Conservation (phyloP, 1,139 yeast genomes). For the Hyphopichia pseudoburtonii region DNA sequence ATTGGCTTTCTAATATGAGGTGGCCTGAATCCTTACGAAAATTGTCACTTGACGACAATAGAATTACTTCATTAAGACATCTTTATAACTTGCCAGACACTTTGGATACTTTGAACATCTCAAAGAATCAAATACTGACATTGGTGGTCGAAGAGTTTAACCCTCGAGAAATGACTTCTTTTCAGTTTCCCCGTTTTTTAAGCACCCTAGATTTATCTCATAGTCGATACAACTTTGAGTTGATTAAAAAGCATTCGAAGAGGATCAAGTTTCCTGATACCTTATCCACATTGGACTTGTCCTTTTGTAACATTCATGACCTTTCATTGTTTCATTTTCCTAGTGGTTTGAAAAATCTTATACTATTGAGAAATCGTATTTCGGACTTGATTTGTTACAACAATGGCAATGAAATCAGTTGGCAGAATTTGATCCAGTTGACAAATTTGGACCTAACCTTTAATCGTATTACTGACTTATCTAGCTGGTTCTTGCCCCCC, state of each 20-base stretch:
- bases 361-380: slow-evolving; percentile 23
- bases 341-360: slow-evolving; percentile 18
- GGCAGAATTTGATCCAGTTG: slow-evolving; percentile 25
- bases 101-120: slow-evolving; percentile 21
- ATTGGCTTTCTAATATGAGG: slow-evolving; percentile 13
- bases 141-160: slow-evolving; percentile 6
- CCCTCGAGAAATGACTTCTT: slow-evolving; percentile 3
- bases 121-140: slow-evolving; percentile 10
- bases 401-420: slow-evolving; percentile 12
- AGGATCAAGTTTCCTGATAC: slow-evolving; percentile 9
- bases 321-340: slow-evolving; percentile 28
- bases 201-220: slow-evolving; percentile 20
- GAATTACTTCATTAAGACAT: slow-evolving; percentile 17
- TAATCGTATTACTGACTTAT: slow-evolving; percentile 20
- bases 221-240: slow-evolving; percentile 1
- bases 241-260: slow-evolving; percentile 2
- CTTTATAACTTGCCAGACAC: slow-evolving; percentile 22
- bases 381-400: slow-evolving; percentile 16
- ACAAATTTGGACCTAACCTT: slow-evolving; percentile 23
- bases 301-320: slow-evolving; percentile 20
- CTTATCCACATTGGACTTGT: slow-evolving; percentile 9
- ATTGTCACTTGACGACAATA: slow-evolving; percentile 26
- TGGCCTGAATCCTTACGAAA: slow-evolving; percentile 27
- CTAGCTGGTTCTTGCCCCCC: slow-evolving; percentile 26
- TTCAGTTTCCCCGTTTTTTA: slow-evolving; percentile 25